A percentile compares a stretch with the other conserved stretches of the same genome.
These are phyloP conservation scores for Phylloporus sp. DNA, from an alignment of 768 basidiomycete genomes.

Conservation along the genomic window DNA sequence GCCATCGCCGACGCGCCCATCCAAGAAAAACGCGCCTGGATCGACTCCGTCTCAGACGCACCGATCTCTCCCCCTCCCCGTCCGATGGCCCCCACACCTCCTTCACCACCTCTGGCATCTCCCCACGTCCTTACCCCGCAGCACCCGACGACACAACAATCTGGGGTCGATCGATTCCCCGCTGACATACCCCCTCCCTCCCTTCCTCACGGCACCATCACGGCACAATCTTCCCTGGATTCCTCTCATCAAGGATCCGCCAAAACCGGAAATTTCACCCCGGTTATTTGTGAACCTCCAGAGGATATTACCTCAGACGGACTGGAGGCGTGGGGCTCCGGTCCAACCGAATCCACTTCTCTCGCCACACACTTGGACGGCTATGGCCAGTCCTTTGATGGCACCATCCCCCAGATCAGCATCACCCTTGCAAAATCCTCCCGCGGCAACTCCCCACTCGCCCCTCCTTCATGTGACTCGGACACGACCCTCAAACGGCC, in stretches of 20 bases:
- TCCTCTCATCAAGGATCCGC: conserved; percentile 16
- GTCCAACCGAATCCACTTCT: conserved; percentile 12
- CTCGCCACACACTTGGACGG: conserved; percentile 11
- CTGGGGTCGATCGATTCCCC: conserved; percentile 28
- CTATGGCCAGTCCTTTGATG: conserved; percentile 4
- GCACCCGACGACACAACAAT: conserved; percentile 19
- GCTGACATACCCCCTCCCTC: no score
- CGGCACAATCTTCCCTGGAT: conserved; percentile 14
- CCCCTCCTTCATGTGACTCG: conserved; percentile 24
- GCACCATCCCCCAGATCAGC: conserved; percentile 27
- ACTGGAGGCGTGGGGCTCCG: conserved; percentile 13
- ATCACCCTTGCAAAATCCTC: conserved; percentile 29
- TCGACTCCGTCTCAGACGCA: conserved; percentile 17
- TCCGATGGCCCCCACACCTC: conserved; percentile 16
- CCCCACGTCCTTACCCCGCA: conserved; percentile 21
- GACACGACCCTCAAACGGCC: conserved; percentile 24
- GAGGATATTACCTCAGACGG: conserved; percentile 24
- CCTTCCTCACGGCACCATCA: conserved; percentile 11
- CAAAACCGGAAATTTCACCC: conserved; percentile 24
- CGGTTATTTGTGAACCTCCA: conserved; percentile 28
- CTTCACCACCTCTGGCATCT: conserved; percentile 12
- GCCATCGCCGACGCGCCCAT: conserved; percentile 18
- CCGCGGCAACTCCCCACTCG: conserved; percentile 25
- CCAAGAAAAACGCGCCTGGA: conserved; percentile 18
- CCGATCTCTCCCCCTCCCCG: conserved; percentile 19